Conservation (phyloP, 176 grass and related monocot genomes). For the Phoenix roebelenii region DNA sequence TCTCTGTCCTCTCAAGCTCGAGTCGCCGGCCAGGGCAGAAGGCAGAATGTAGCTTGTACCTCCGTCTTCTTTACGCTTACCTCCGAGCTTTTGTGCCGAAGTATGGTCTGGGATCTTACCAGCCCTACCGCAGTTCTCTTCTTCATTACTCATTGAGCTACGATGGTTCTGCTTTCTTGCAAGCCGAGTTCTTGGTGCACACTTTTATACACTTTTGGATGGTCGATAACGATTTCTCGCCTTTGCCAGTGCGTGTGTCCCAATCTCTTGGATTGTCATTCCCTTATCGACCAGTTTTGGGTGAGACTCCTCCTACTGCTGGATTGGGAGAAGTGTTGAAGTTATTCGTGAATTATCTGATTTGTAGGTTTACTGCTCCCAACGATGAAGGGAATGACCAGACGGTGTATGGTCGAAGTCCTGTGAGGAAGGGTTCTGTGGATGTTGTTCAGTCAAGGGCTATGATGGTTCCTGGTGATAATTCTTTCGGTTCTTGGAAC, state of each 20-base stretch:
- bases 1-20: slow-evolving; percentile 32
- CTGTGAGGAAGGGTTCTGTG: slow-evolving; percentile 9
- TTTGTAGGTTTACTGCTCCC: slow-evolving; percentile 11
- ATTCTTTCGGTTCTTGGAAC: slow-evolving; percentile 42
- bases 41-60: slow-evolving; percentile 44
- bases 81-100: slow-evolving; percentile 60
- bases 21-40: slow-evolving; percentile 33
- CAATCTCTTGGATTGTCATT: slow-evolving; percentile 26
- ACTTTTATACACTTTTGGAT: slow-evolving; percentile 84
- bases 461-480: slow-evolving; percentile 3
- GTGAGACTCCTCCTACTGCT: slow-evolving; percentile 40
- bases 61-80: slow-evolving; percentile 64
- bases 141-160: slow-evolving; percentile 27
- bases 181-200: slow-evolving; percentile 55
- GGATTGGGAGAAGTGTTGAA: slow-evolving; percentile 51
- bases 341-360: slow-evolving; percentile 65
- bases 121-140: slow-evolving; percentile 23
- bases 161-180: slow-evolving; percentile 20
- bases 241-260: slow-evolving; percentile 31
- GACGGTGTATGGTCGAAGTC: slow-evolving; percentile 28
- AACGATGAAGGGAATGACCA: not conserved
- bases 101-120: slow-evolving; percentile 13
- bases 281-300: slow-evolving; percentile 5
- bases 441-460: slow-evolving; percentile 2
- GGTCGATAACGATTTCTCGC: slow-evolving; percentile 74